Evolutionary conservation across 495 filamentous ascomycete species (phyloP), one percentile per base, ranked within the genome.

Genomic region (Aspergillus bertholletiae): DNA sequence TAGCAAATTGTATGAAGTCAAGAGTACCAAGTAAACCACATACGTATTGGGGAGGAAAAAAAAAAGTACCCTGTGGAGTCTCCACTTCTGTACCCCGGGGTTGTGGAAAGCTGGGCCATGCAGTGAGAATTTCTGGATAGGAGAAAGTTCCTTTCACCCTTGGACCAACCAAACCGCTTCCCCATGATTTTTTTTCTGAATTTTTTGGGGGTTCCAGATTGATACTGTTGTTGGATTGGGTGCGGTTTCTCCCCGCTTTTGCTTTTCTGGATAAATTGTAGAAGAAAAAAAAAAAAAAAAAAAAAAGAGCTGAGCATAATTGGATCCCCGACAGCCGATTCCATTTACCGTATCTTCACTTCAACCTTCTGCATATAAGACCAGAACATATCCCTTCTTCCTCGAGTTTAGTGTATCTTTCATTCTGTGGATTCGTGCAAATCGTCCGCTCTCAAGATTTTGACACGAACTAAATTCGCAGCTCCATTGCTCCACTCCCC

Each of bases 81-180:
- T 37, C 46, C 46, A 49, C 46, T 49, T 34, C 28, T 24, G 46
- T 49, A 21, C 28, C 46, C 46, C 17, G 46, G 28, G 17, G 28
- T 27, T 30, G 20, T 48, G 46, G 26, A 34, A 30, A 17, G 13
- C 20, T 40, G 18, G 34, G 30, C 17, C 28, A 34, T 37, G n/a
- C 34, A 37, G 40, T 34, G 48, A n/a, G 49, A 43, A 52, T 26
- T 35, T n/a, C 30, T 26, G 49, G 34, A 39, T 21, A 37, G 17
- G 24, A 26, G 18, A 46, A 54, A 54, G 39, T 54, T 54, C 51
- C 51, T 47, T 54, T 47, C 44, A 54, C 30, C 44, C 52, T 54
- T 48, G 30, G 44, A 40, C 52, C 52, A 54, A 54, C 52, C 52
- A 54, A 20, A 26, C 28, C 7, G 13, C 43, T 32, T 54, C 43